Conservation (phyloP, 2,329 filamentous ascomycete genomes). For the Paradendryphiella salina region DNA sequence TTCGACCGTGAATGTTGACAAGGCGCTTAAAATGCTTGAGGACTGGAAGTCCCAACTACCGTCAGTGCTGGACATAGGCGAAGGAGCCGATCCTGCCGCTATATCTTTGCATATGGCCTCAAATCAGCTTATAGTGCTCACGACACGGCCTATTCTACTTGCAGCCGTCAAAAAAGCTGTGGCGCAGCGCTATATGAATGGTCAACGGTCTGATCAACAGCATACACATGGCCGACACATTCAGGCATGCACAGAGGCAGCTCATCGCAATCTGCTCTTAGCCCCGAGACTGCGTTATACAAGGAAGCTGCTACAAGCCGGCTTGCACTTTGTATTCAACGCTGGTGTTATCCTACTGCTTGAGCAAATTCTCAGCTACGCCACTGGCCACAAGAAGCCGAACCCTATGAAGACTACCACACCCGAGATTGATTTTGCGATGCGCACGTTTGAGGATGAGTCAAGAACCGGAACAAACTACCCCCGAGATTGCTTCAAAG, state of each 20-base stretch:
- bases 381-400: not conserved
- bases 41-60: conserved; percentile 28
- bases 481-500: conserved; percentile 28
- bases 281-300: conserved; percentile 18
- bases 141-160: conserved; percentile 32
- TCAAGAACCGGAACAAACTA: conserved; percentile 31
- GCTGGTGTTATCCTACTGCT: conserved; percentile 33
- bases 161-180: conserved; percentile 30
- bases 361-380: conserved; percentile 20
- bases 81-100: conserved; percentile 25
- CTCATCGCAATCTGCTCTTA: conserved; percentile 24
- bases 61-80: conserved; percentile 12
- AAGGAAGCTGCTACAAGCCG: conserved; percentile 27
- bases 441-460: conserved; percentile 28
- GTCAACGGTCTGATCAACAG: conserved; percentile 15
- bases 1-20: conserved; percentile 19
- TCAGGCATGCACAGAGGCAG: conserved; percentile 24
- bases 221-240: conserved; percentile 18
- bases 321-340: conserved; percentile 36
- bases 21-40: conserved; percentile 26
- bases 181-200: conserved; percentile 22
- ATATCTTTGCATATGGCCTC: conserved; percentile 31
- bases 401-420: not conserved
- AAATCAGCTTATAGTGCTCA: conserved; percentile 32
- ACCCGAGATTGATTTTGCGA: conserved; percentile 28